Evolutionary conservation across 768 basidiomycete species (phyloP).

Genomic region (Cyclocybe cylindracea): DNA sequence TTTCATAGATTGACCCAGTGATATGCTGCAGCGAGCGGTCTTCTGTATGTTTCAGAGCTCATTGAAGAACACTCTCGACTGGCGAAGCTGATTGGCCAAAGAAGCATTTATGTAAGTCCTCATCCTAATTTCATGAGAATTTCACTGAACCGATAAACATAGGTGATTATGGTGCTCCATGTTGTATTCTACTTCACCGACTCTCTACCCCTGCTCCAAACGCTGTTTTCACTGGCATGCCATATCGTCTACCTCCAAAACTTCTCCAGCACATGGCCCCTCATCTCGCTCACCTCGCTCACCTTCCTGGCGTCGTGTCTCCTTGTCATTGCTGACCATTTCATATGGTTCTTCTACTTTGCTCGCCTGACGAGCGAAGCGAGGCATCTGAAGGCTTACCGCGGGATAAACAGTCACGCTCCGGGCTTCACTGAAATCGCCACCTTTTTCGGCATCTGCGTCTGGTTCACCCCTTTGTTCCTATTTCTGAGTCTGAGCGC

Average conservation of each 20-base stretch:
- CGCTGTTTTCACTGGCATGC: conserved; percentile 77
- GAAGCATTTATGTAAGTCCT: conserved; percentile 83
- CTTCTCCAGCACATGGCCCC: conserved; percentile 87
- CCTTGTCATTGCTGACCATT: conserved; percentile 88
- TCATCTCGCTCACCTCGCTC: conserved; percentile 85
- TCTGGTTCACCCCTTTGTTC: conserved; percentile 91
- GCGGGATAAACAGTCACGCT: conserved; percentile 32
- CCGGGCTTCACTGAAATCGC: conserved; percentile 74
- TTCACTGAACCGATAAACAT: background rate
- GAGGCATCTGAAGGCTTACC: conserved; percentile 52
- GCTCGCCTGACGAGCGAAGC: conserved; percentile 68
- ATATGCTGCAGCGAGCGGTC: conserved; percentile 72
- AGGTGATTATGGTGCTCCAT: conserved; percentile 84
- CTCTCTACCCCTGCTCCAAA: conserved; percentile 73
- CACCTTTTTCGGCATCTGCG: conserved; percentile 81
- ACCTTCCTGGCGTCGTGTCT: conserved; percentile 86
- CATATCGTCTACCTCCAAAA: conserved; percentile 92
- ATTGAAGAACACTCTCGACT: conserved; percentile 90
- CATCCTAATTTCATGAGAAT: background rate
- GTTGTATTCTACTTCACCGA: conserved; percentile 78
- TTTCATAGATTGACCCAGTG: conserved; percentile 6
- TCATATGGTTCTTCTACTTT: conserved; percentile 97
- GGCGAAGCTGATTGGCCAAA: conserved; percentile 82
- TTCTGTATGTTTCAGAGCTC: conserved; percentile 91
- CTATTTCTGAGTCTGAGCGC: conserved; percentile 95